These are phyloP conservation scores for Zymoseptoria passerinii DNA, from an alignment of 2,329 filamentous ascomycete species.

Conservation along the genomic window DNA sequence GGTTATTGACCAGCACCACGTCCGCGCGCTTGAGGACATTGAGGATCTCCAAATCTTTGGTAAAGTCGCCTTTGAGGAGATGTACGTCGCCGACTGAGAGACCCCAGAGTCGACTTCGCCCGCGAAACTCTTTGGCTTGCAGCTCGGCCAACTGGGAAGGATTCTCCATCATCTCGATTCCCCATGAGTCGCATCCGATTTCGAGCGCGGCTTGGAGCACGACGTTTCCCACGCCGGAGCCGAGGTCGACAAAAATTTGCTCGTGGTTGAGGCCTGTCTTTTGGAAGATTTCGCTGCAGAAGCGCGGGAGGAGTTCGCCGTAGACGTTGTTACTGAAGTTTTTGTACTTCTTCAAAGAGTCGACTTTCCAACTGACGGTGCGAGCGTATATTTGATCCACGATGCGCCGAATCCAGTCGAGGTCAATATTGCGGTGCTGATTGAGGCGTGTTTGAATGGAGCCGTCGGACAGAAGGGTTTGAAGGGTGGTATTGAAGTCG, in stretches of 20 bases:
- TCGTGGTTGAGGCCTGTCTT: constrained; percentile 69
- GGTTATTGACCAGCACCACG: constrained; percentile 96
- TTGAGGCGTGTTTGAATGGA: constrained; percentile 65
- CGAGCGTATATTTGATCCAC: constrained; percentile 78
- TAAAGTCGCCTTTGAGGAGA: constrained; percentile 77
- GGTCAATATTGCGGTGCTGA: constrained; percentile 58
- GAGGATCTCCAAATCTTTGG: constrained; percentile 61
- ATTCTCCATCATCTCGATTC: constrained; percentile 92
- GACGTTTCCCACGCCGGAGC: constrained; percentile 93
- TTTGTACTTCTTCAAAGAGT: constrained; percentile 74
- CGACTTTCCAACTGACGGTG: constrained; percentile 82
- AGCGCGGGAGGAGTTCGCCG: constrained; percentile 79
- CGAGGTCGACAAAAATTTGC: constrained; percentile 87
- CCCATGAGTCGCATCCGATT: constrained; percentile 89
- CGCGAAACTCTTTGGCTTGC: constrained; percentile 73
- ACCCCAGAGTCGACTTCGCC: constrained; percentile 85
- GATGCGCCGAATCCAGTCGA: constrained; percentile 60
- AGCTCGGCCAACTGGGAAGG: constrained; percentile 72
- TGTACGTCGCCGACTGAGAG: constrained; percentile 69
- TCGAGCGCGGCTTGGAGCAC: constrained; percentile 89
- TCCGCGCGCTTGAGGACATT: constrained; percentile 74
- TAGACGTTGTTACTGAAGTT: constrained; percentile 92
- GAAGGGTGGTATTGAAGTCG: constrained; percentile 68
- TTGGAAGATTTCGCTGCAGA: constrained; percentile 73
- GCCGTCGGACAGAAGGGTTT: constrained; percentile 58